Evolutionary conservation across 2,329 filamentous ascomycete genomes (phyloP), one percentile per base, ranked within the genome.

Genomic region (Venturia carpophila): DNA sequence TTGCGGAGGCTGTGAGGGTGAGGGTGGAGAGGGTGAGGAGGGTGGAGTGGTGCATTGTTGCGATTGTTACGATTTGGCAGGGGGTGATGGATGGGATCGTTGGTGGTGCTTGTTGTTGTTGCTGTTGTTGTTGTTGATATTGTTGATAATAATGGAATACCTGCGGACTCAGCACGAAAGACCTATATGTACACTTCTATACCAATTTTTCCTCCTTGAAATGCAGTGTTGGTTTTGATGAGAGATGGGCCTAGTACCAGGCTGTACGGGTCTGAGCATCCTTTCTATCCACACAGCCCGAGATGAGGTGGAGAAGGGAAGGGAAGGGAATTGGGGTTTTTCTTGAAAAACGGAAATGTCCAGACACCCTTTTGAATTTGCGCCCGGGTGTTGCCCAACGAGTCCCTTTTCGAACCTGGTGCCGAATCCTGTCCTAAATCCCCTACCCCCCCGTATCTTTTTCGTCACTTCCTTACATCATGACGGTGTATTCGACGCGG

Each of bases 1-100:
- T 76, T 39, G 75, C 74, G 30, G 69, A 71, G 37, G 71, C 68
- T 56, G 67, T 67, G 43, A 70, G 64, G 39, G 66, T 64, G 42
- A 69, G 64, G 34, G 69, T 19, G 17, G 66, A 6, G 52, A 58
- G 11, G 27, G 6, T 58, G 30, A 58, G 52, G 19, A 58, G 27
- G 30, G 52, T 34, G 30, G 52, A 58, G 52, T 37, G 10, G 1
- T 58, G 52, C 52, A 58, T 58, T 27, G 37, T 58, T 58, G 24
- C n/a, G 10, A 17, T 7, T 56, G 27, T 34, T 34, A 15, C 21
- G 45, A 15, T 15, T 52, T 15, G 47, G 13, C 27, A n/a, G 7
- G 5, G 3, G 30, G 3, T 6, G 30, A 34, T 34, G 30, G 30
- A 34, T 34, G 30, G 3, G 30, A 34, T 34, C 30, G 6, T n/a